phyloP scores from a whole-genome alignment of 257 asterid genomes.

The Solanum rostratum region DNA sequence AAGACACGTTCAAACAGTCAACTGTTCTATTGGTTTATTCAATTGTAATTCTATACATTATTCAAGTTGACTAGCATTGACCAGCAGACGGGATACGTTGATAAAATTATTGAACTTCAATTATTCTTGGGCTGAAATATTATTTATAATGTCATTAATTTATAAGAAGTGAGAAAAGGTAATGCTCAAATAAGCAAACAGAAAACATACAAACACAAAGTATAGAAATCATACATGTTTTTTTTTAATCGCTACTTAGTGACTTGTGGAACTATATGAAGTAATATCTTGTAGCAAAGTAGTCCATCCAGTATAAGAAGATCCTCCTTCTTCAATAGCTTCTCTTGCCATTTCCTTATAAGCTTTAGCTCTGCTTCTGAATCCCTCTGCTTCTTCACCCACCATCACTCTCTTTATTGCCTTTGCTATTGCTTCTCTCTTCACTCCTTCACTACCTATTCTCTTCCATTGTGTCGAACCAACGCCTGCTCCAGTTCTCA shows the following conservation, averaged over 20 bases:
- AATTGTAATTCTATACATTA: too few species aligned
- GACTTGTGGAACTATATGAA: not conserved
- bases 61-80: too few species aligned
- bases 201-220: not conserved
- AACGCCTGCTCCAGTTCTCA: conserved; percentile 24
- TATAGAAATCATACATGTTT: not conserved
- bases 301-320: conserved; percentile 36
- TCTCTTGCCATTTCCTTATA: conserved; percentile 23
- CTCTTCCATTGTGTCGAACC: conserved; percentile 24
- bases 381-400: conserved; percentile 26
- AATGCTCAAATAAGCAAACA: not conserved
- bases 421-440: conserved; percentile 20
- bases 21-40: too few species aligned
- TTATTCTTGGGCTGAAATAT: too few species aligned
- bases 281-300: conserved; percentile 28
- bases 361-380: conserved; percentile 17
- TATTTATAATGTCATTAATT: not conserved
- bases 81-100: too few species aligned
- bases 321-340: conserved; percentile 40
- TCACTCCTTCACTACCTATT: conserved; percentile 20
- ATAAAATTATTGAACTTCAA: too few species aligned
- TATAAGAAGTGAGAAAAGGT: not conserved
- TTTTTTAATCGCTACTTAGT: not conserved
- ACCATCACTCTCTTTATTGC: conserved; percentile 25
- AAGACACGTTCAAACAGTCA: too few species aligned